A percentile compares a stretch with the other conserved stretches of the same genome.
These are phyloP conservation scores for Quercus ilex DNA, from an alignment of 306 rosid genomes.

Conservation along the genomic window DNA sequence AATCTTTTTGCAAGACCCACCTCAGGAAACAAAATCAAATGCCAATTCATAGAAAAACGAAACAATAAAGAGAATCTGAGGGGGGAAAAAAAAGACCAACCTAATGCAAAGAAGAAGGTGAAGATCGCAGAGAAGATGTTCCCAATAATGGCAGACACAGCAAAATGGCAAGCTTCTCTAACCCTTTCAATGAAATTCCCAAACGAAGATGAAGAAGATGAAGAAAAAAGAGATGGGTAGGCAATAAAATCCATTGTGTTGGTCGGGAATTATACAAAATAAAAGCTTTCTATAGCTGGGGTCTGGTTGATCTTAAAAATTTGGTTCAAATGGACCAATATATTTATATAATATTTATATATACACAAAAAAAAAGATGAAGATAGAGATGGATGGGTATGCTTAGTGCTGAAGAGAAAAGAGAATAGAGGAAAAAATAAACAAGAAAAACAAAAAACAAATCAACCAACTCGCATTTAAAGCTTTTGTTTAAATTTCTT, in stretches of 20 bases:
- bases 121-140: conserved; percentile 94
- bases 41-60: background rate
- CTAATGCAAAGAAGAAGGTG: conserved; percentile 95
- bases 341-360: background rate
- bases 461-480: conserved; percentile 93
- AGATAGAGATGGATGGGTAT: conserved; percentile 26
- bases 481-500: conserved; percentile 34
- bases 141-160: conserved; percentile 71
- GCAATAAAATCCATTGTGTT: conserved; percentile 62
- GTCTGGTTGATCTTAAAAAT: conserved; percentile 26
- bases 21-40: background rate
- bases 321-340: conserved; percentile 30
- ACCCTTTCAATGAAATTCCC: conserved; percentile 64
- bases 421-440: background rate
- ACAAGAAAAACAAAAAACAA: conserved; percentile 24
- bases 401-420: conserved; percentile 53
- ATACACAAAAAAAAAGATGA: background rate
- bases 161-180: conserved; percentile 55
- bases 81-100: conserved; percentile 30
- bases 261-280: conserved; percentile 18
- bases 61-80: background rate
- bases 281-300: conserved; percentile 8
- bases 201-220: conserved; percentile 37
- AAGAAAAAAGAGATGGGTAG: conserved; percentile 51
- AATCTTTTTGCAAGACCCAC: background rate